Conservation (phyloP, 177 flowering plant species). For the Tripterygium wilfordii region DNA sequence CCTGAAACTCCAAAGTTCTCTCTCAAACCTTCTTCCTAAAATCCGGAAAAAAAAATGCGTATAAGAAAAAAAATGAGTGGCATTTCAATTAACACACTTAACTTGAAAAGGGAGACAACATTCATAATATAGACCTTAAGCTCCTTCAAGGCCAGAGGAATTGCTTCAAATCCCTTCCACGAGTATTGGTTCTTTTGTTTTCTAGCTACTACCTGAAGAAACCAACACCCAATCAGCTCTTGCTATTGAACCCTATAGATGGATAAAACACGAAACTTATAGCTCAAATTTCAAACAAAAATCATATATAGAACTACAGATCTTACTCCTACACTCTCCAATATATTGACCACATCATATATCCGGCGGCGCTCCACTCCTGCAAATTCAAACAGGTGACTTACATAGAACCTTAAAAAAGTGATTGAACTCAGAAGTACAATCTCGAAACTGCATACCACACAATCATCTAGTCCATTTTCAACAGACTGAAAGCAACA, state of each 20-base stretch:
- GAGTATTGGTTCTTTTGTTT: conserved; percentile 68
- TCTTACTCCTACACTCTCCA: conserved; percentile 82
- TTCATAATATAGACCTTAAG: conserved; percentile 69
- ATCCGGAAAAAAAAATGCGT: too few relatives aligned
- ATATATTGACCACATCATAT: conserved; percentile 80
- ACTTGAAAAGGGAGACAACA: too few relatives aligned
- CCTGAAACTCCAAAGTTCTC: conserved; percentile 21
- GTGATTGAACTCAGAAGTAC: too few relatives aligned
- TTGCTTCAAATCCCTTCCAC: conserved; percentile 74
- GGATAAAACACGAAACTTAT: too few relatives aligned
- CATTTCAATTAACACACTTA: too few relatives aligned
- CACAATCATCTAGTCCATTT: too few relatives aligned
- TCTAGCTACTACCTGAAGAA: conserved; percentile 52
- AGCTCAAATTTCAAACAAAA: too few relatives aligned
- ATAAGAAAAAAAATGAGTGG: neutral
- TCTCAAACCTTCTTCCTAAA: conserved; percentile 60
- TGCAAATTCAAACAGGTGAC: conserved; percentile 15
- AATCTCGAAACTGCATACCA: too few relatives aligned
- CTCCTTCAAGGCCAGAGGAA: conserved; percentile 51
- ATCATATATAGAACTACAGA: too few relatives aligned
- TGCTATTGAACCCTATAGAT: too few relatives aligned
- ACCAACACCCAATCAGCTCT: conserved; percentile 8
- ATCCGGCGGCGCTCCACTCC: conserved; percentile 88
- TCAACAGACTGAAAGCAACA: too few relatives aligned
- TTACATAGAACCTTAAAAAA: too few relatives aligned